These are phyloP conservation scores for Striga asiatica DNA, from an alignment of 257 asterid species.

Conservation along the genomic window DNA sequence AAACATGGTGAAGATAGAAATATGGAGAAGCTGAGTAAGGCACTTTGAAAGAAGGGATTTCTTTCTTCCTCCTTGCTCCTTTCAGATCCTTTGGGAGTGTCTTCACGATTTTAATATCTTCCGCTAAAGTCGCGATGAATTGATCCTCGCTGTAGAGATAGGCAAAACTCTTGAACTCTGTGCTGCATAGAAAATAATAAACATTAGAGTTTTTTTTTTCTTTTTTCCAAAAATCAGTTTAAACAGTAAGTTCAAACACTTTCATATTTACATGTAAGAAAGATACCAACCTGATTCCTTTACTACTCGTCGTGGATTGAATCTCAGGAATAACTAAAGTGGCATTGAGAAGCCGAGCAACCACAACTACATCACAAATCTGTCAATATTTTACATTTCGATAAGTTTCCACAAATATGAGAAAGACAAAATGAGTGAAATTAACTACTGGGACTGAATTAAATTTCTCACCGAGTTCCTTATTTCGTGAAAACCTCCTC, in stretches of 20 bases:
- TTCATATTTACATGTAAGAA: not conserved
- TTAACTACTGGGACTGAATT: not conserved
- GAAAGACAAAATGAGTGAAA: not conserved
- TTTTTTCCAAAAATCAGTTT: not conserved
- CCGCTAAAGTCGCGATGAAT: constrained; percentile 62
- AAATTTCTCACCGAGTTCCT: constrained; percentile 67
- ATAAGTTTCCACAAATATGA: not conserved
- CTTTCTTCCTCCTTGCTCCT: constrained; percentile 92
- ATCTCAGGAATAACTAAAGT: constrained; percentile 88
- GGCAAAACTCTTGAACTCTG: constrained; percentile 95
- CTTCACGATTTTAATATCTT: constrained; percentile 70
- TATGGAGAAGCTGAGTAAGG: constrained; percentile 55
- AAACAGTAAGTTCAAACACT: not conserved
- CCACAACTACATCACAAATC: constrained; percentile 90
- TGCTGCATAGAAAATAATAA: constrained; percentile 39
- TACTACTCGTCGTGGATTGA: constrained; percentile 96
- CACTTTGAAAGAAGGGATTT: constrained; percentile 86
- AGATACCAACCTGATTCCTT: constrained; percentile 71
- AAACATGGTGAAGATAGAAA: constrained; percentile 83
- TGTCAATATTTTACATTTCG: constrained; percentile 18
- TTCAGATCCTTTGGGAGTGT: constrained; percentile 86
- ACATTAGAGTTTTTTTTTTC: too few species aligned
- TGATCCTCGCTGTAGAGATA: constrained; percentile 88
- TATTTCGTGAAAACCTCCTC: constrained; percentile 95
- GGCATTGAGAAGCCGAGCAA: constrained; percentile 87